phyloP scores from a whole-genome alignment of 495 filamentous ascomycete genomes.

The Elasticomyces elasticus region DNA sequence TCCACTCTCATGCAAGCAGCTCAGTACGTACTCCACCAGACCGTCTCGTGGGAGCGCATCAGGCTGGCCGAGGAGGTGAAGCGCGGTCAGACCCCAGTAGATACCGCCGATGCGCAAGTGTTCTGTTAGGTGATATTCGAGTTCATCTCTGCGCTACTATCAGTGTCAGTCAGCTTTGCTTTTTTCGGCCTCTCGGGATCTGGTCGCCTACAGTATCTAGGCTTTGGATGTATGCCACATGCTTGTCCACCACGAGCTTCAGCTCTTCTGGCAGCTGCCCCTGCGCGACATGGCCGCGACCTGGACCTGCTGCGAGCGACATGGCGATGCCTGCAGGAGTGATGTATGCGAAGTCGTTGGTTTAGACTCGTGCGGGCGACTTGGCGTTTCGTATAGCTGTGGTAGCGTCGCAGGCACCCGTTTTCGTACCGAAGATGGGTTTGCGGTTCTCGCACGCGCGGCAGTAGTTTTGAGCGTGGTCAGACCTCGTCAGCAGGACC shows the following conservation, averaged over 20 bases:
- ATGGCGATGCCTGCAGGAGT: no score
- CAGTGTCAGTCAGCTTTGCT: slow-evolving; percentile 24
- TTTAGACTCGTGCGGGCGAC: no score
- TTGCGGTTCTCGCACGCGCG: no score
- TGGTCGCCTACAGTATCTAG: slow-evolving; percentile 62
- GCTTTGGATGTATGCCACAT: slow-evolving; percentile 88
- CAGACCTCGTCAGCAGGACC: no score
- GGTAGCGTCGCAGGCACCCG: no score
- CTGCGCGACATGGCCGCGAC: slow-evolving; percentile 38
- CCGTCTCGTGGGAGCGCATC: slow-evolving; percentile 70
- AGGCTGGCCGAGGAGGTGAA: slow-evolving; percentile 73
- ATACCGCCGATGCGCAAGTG: slow-evolving; percentile 89
- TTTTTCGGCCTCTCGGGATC: neutral
- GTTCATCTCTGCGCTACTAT: slow-evolving; percentile 68
- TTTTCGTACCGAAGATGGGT: no score
- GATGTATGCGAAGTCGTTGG: no score
- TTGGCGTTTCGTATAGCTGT: no score
- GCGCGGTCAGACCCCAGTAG: slow-evolving; percentile 88
- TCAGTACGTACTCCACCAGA: slow-evolving; percentile 82
- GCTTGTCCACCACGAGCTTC: slow-evolving; percentile 57
- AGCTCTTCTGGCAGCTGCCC: slow-evolving; percentile 48
- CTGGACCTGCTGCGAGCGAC: slow-evolving; percentile 54
- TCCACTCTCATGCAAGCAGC: slow-evolving; percentile 75
- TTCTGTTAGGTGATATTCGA: slow-evolving; percentile 95
- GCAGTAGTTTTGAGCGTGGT: no score